A percentile compares a stretch with the other conserved stretches of the same genome.
These are phyloP conservation scores for Botryotinia narcissicola DNA, from an alignment of 2,329 filamentous ascomycete genomes.

Conservation along the genomic window DNA sequence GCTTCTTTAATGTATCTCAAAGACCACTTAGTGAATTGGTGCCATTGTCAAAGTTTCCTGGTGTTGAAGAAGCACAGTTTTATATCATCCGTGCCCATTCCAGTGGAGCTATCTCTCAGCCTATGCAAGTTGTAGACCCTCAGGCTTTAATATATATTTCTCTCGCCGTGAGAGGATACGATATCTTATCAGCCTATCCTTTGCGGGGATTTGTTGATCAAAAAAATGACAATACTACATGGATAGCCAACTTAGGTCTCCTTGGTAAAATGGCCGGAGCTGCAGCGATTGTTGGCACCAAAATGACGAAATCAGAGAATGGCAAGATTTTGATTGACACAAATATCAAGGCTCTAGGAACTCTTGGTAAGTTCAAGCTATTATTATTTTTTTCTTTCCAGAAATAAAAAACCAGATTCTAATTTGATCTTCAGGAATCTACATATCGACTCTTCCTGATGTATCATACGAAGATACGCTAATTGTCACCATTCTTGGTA, in stretches of 20 bases:
- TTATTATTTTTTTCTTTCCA: neutral
- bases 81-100: slow-evolving; percentile 76
- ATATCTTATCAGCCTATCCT: slow-evolving; percentile 76
- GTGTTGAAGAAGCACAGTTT: slow-evolving; percentile 53
- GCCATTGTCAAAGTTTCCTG: slow-evolving; percentile 69
- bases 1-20: slow-evolving; percentile 77
- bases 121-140: slow-evolving; percentile 46
- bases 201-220: slow-evolving; percentile 53
- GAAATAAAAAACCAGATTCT: slow-evolving; percentile 15
- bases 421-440: slow-evolving; percentile 56
- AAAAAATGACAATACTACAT: slow-evolving; percentile 43
- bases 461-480: slow-evolving; percentile 63
- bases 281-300: slow-evolving; percentile 68
- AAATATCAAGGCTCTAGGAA: slow-evolving; percentile 76
- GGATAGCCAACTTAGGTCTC: slow-evolving; percentile 71
- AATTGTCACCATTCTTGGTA: slow-evolving; percentile 71
- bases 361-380: slow-evolving; percentile 53
- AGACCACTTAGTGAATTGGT: slow-evolving; percentile 65
- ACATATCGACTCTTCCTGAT: slow-evolving; percentile 65
- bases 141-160: slow-evolving; percentile 59
- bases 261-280: slow-evolving; percentile 87
- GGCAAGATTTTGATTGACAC: slow-evolving; percentile 64
- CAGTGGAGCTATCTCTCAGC: slow-evolving; percentile 59
- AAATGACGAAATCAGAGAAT: slow-evolving; percentile 56
- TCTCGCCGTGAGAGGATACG: slow-evolving; percentile 67